Percentiles rank a stretch among this genome's conserved stretches.
phyloP scores from a whole-genome alignment of 23 red algal genomes.

The Porphyridium purpureum region DNA sequence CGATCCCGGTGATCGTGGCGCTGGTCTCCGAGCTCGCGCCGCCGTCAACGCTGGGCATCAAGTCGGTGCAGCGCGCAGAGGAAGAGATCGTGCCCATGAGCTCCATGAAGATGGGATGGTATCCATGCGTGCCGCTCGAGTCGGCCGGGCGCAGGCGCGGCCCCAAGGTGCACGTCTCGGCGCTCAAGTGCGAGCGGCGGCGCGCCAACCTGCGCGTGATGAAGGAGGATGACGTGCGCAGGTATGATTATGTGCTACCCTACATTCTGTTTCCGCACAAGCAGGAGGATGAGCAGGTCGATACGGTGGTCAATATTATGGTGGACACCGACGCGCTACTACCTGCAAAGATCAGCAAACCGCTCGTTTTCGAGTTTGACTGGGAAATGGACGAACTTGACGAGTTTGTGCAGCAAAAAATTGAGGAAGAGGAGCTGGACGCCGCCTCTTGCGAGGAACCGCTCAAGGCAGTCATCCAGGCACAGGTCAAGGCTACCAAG shows the following conservation, averaged over 20 bases:
- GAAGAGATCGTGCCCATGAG: constrained; percentile 93
- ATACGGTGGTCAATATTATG: constrained; percentile 49
- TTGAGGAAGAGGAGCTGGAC: constrained; percentile 58
- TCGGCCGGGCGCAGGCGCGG: constrained; percentile 10
- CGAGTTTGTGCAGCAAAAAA: constrained; percentile 57
- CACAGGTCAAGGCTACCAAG: constrained; percentile 33
- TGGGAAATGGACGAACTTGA: constrained; percentile 88
- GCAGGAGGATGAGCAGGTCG: constrained; percentile 13
- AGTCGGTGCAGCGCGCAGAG: constrained; percentile 75
- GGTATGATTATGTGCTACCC: constrained; percentile 93
- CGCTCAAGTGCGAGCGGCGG: constrained; percentile 71
- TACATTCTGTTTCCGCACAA: constrained; percentile 72
- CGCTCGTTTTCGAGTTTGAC: constrained; percentile 80
- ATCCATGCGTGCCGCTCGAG: constrained; percentile 34
- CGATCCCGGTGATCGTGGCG: constrained; percentile 73
- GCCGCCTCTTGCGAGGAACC: not conserved
- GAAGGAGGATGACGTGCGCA: constrained; percentile 47
- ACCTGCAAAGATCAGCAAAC: too few relatives aligned
- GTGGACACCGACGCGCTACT: constrained; percentile 28
- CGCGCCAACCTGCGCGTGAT: constrained; percentile 42
- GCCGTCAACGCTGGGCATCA: constrained; percentile 65
- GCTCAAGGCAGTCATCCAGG: constrained; percentile 37
- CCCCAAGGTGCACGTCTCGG: not conserved
- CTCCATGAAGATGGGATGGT: constrained; percentile 73
- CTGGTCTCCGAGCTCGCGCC: constrained; percentile 50